Percentiles rank a stretch among this genome's conserved stretches.
phyloP scores from a whole-genome alignment of 2,329 filamentous ascomycete species.

The Gnomoniopsis smithogilvyi region DNA sequence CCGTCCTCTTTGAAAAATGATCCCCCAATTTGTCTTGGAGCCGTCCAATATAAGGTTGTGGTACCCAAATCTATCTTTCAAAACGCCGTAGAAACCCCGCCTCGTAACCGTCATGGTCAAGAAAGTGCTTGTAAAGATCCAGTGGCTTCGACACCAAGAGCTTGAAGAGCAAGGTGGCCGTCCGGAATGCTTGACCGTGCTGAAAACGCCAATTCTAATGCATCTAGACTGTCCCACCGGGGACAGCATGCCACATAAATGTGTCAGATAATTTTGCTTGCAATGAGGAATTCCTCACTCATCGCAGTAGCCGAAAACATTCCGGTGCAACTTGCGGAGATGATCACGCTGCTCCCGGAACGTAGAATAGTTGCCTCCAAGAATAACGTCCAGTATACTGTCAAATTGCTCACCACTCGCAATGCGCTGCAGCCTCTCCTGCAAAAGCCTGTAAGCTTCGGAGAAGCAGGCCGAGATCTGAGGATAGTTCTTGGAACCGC shows the following conservation, averaged over 20 bases:
- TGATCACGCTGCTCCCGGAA: conserved; percentile 68
- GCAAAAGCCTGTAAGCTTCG: conserved; percentile 56
- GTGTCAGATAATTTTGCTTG: neutral
- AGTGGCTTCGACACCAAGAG: too few relatives aligned
- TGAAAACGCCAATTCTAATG: neutral
- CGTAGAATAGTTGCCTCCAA: conserved; percentile 75
- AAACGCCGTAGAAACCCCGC: neutral
- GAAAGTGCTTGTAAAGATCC: neutral
- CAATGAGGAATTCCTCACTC: conserved; percentile 20
- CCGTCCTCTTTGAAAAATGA: neutral
- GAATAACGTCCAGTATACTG: conserved; percentile 68
- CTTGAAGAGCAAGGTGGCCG: too few relatives aligned
- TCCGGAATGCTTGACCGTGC: too few relatives aligned
- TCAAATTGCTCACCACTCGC: conserved; percentile 18
- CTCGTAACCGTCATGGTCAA: neutral
- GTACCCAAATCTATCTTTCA: neutral
- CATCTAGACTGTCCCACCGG: neutral
- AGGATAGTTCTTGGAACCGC: conserved; percentile 70
- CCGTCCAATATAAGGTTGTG: neutral
- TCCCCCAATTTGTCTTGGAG: neutral
- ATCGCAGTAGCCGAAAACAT: conserved; percentile 31
- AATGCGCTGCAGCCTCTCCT: conserved; percentile 55
- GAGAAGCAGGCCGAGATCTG: conserved; percentile 69
- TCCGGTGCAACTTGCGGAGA: conserved; percentile 51
- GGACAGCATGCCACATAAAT: neutral